Evolutionary conservation across 2,329 filamentous ascomycete genomes (phyloP).

Genomic region (Endoconidiophora polonica): DNA sequence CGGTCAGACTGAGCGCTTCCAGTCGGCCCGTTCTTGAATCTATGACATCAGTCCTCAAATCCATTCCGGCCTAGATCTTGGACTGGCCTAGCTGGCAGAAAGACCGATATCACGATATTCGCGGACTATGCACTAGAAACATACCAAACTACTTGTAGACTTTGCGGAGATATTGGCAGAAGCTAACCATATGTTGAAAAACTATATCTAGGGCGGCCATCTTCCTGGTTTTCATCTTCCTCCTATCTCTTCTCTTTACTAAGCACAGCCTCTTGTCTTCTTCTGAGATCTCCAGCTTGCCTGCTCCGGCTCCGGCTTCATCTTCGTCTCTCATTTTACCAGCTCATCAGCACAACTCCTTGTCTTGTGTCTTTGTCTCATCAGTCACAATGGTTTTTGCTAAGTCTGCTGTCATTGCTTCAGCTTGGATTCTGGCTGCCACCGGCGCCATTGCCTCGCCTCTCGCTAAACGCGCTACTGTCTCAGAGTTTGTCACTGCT

Average conservation of each 20-base stretch:
- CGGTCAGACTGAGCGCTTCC: conserved; percentile 4
- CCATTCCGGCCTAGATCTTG: neutral
- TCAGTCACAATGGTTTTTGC: conserved; percentile 11
- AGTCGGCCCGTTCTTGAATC: conserved; percentile 11
- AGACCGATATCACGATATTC: neutral
- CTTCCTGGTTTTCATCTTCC: conserved; percentile 4
- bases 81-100: neutral
- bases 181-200: conserved; percentile 5
- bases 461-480: conserved; percentile 7
- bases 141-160: neutral
- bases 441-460: conserved; percentile 10
- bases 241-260: conserved; percentile 10
- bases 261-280: conserved; percentile 9
- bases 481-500: conserved; percentile 35
- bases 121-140: neutral
- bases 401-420: conserved; percentile 9
- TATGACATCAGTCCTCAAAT: conserved; percentile 4
- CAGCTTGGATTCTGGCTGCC: conserved; percentile 11
- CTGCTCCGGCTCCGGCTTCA: neutral
- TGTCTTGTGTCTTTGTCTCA: neutral
- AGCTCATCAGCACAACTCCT: neutral
- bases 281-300: conserved; percentile 5
- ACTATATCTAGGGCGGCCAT: conserved; percentile 11
- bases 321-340: neutral
- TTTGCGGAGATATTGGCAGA: neutral